Evolutionary conservation across 768 basidiomycete genomes (phyloP), one percentile per base, ranked within the genome.

Genomic region (Leucocoprinus leucothites): DNA sequence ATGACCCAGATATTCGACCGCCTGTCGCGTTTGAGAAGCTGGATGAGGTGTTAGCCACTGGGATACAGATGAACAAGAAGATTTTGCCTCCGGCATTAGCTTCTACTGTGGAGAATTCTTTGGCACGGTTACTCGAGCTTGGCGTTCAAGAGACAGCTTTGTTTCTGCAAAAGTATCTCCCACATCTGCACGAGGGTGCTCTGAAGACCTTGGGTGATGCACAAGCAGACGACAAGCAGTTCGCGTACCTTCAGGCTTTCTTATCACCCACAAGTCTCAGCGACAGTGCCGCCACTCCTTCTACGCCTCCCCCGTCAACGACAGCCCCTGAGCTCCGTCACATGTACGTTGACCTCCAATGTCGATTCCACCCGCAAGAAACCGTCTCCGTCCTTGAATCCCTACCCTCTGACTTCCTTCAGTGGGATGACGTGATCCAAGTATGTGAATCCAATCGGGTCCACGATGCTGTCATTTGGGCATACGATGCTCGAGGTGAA

Each of bases 381-480:
- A 80, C 94, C 53, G 81, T 95, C 22, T 63, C 75, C 11, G 80
- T 82, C 36, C 73, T 97, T 9, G 74, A 81, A 59, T 71, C 69
- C 49, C 70, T 89, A 52, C 82, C 85, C 0, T 56, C 64, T 4
- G 77, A 77, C 14, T 71, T 70, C 50, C 67, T 92, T 46, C 84
- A 89, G 53, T 81, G 84, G 71, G 58, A 69, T 1, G 71, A 79
- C 19, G 72, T 86, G 22, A 71, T 84, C 14, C 71, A 72, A 3
- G 79, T 82, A 8, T 95, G 92, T 67, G 89, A 94, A 68, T 67
- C 75, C 1, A 75, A 78, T 18, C 74, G 75, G 40, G 85, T 84
- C 14, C 88, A 80, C 59, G 85, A 91, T 47, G 91, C 90, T 8
- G 85, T 89, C 21, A 71, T 98, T 3, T 98, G 95, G 95, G 77